Conservation (phyloP, 257 asterid species). For the Scutellaria barbata region DNA sequence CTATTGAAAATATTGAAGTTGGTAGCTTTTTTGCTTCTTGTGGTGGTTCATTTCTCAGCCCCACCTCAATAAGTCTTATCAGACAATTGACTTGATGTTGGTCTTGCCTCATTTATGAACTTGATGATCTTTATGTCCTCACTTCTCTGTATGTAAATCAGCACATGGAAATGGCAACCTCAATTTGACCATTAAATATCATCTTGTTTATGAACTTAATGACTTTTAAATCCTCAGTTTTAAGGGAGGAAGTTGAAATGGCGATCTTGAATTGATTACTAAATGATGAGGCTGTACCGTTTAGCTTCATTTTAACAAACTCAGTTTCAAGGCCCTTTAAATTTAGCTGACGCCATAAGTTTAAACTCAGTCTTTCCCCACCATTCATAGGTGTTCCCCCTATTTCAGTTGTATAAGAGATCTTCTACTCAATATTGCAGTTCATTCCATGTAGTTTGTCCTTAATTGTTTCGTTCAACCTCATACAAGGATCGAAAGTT, state of each 20-base stretch:
- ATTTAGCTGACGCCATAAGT: background rate
- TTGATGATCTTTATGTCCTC: constrained; percentile 5
- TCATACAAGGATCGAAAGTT: background rate
- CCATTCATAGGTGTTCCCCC: background rate
- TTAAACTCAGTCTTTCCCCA: background rate
- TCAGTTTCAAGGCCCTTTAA: background rate
- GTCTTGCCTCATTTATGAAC: background rate
- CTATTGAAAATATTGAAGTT: background rate
- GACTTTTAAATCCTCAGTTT: too few species aligned
- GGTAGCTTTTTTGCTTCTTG: background rate
- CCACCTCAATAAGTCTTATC: constrained; percentile 10
- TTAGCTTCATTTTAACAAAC: background rate
- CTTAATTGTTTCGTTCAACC: background rate
- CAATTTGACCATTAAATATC: background rate
- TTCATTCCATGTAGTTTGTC: background rate
- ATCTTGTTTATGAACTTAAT: too few species aligned
- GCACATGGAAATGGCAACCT: background rate
- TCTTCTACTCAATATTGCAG: background rate
- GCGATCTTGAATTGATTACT: too few species aligned
- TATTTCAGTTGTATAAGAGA: background rate
- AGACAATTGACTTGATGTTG: background rate
- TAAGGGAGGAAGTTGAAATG: too few species aligned
- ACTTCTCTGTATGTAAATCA: background rate
- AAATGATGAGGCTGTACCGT: too few species aligned
- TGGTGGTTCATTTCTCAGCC: constrained; percentile 1